A percentile compares a stretch with the other conserved stretches of the same genome.
These are phyloP conservation scores for Trichocomaceae sp. DNA, from an alignment of 2,329 filamentous ascomycete genomes.

Conservation along the genomic window DNA sequence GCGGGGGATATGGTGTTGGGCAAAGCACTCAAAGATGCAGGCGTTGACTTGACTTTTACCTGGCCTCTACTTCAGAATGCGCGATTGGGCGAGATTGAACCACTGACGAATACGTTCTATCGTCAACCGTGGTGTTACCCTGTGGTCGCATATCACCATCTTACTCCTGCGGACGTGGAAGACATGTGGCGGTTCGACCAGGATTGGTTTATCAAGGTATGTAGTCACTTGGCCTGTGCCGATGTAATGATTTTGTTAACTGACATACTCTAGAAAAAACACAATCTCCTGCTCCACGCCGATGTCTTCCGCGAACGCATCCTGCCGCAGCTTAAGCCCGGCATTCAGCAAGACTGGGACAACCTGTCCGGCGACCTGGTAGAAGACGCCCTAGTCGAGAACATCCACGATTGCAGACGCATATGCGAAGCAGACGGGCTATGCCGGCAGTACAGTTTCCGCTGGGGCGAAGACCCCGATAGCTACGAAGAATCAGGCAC, in stretches of 20 bases:
- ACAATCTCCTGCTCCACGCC: constrained; percentile 27
- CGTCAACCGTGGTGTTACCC: constrained; percentile 46
- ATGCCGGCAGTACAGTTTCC: constrained; percentile 27
- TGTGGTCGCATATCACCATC: constrained; percentile 45
- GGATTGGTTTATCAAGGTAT: constrained; percentile 56
- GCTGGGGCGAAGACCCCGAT: constrained; percentile 20
- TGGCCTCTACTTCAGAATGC: constrained; percentile 45
- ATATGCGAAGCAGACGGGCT: constrained; percentile 21
- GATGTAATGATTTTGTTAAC: neutral
- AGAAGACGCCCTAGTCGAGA: constrained; percentile 22
- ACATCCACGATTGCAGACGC: constrained; percentile 27
- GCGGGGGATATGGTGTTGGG: constrained; percentile 48
- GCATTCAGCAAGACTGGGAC: constrained; percentile 28
- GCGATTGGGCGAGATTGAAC: constrained; percentile 39
- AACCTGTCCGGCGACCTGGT: constrained; percentile 26
- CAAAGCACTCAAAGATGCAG: constrained; percentile 42
- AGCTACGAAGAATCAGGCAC: neutral
- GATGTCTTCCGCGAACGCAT: constrained; percentile 35
- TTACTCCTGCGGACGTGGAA: constrained; percentile 38
- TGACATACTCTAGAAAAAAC: constrained; percentile 17
- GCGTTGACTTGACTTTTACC: constrained; percentile 40
- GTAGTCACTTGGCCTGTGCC: neutral
- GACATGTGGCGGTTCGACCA: constrained; percentile 43
- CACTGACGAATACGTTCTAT: constrained; percentile 35
- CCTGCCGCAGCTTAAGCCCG: constrained; percentile 25